Evolutionary conservation across 169 alveolate species (phyloP), one percentile per base, ranked within the genome.

Genomic region (Nephromyces sp.): DNA sequence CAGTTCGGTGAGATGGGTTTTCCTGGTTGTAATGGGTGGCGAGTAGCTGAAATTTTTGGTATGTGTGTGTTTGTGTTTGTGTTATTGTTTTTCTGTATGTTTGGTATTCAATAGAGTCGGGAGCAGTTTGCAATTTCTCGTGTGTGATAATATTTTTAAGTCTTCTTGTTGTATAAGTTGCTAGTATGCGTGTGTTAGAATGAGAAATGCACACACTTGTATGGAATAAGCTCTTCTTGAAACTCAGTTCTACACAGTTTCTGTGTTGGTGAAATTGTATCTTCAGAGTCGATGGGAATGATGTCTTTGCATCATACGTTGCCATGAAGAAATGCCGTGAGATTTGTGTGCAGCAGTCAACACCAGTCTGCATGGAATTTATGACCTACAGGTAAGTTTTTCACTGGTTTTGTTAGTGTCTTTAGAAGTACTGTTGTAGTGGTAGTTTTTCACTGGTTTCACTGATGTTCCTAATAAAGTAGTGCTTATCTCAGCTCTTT

Each of bases 271-370:
- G 28, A 24, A 22, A 51, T 32, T 28, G 6, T 27, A 27, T 65
- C 6, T 6, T 62, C 43, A n/a, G n/a, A 15, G 91, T 86, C 25
- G 94, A 86, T 66, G 98, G 98, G 33, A 92, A 93, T 82, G 98
- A 93, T 81, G 67, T 90, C 51, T 89, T 95, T 52, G 99, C 99
- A n/a, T 91, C 91, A 51, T 91, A 90, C 80, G 80, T 84, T 64
- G 97, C 97, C 6, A 85, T 90, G 6, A 88, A 90, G 82, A 82
- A 84, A 70, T 93, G 95, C 27, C 90, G 98, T 72, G 93, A 93
- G 79, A 74, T 87, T 68, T 78, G 87, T 53, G 88, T 93, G 31
- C 74, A 85, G 24, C 71, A 82, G 30, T 70, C 84, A 25, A 72
- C 80, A 21, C 98, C 98, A 6, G 94, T 89, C 21, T 77, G 90